These are phyloP conservation scores for Talaromyces islandicus DNA, from an alignment of 2,329 filamentous ascomycete genomes.

Conservation along the genomic window DNA sequence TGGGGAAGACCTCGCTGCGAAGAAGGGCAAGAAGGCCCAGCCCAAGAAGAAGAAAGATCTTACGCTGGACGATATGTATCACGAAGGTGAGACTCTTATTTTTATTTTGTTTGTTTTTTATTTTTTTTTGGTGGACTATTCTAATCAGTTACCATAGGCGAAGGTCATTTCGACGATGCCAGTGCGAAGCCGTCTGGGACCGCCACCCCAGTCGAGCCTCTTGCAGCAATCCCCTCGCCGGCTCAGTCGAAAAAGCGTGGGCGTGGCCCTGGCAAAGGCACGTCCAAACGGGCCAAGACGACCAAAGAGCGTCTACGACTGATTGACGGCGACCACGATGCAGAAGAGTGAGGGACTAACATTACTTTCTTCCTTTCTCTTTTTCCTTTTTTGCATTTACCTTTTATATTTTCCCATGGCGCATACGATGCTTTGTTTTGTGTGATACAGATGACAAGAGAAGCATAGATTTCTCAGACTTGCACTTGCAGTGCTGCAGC, in stretches of 20 bases:
- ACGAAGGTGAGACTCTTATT: slow-evolving; percentile 95
- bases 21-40: slow-evolving; percentile 56
- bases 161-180: slow-evolving; percentile 89
- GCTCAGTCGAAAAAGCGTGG: slow-evolving; percentile 45
- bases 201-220: slow-evolving; percentile 65
- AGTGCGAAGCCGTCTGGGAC: slow-evolving; percentile 77
- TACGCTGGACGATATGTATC: slow-evolving; percentile 92
- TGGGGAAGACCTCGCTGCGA: slow-evolving; percentile 56
- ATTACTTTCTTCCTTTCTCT: neutral
- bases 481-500: too few species aligned
- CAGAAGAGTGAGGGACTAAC: slow-evolving; percentile 13
- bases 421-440: neutral
- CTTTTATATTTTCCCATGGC: neutral
- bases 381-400: neutral
- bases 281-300: slow-evolving; percentile 57
- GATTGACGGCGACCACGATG: slow-evolving; percentile 39
- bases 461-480: neutral
- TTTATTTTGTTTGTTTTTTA: neutral
- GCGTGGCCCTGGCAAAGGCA: slow-evolving; percentile 50
- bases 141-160: slow-evolving; percentile 54
- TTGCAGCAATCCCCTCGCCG: slow-evolving; percentile 32
- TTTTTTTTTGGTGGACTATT: neutral
- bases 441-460: neutral
- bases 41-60: slow-evolving; percentile 56
- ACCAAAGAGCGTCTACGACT: slow-evolving; percentile 46